phyloP scores from a whole-genome alignment of 1,284 basidiomycete genomes.

The Malassezia psittaci region DNA sequence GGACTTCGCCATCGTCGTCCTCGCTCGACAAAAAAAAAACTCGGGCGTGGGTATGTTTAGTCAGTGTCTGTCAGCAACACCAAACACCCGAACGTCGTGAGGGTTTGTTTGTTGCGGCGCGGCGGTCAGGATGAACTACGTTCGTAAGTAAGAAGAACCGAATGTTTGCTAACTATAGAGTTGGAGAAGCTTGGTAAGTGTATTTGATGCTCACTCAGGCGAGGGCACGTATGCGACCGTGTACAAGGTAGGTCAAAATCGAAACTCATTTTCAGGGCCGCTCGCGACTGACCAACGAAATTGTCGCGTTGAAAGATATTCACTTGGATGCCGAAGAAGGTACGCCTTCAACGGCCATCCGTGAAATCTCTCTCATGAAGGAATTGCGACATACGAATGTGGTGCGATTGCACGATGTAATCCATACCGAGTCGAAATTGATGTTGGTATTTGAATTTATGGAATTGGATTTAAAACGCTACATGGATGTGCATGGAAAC shows the following conservation, averaged over 20 bases:
- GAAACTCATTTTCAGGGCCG: slow-evolving; percentile 22
- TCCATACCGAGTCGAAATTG: slow-evolving; percentile 86
- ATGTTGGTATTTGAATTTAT: slow-evolving; percentile 98
- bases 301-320: slow-evolving; percentile 66
- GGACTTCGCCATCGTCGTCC: slow-evolving; percentile 26
- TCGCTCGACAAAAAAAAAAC: neutral
- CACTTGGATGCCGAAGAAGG: slow-evolving; percentile 91
- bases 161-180: slow-evolving; percentile 19
- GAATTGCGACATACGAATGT: slow-evolving; percentile 91
- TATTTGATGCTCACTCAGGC: slow-evolving; percentile 12
- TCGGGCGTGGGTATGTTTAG: neutral
- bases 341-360: slow-evolving; percentile 85
- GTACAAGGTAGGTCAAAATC: slow-evolving; percentile 26
- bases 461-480: slow-evolving; percentile 96
- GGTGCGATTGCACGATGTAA: slow-evolving; percentile 92
- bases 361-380: slow-evolving; percentile 92
- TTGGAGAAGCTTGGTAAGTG: slow-evolving; percentile 42
- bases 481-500: slow-evolving; percentile 97
- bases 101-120: neutral
- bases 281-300: slow-evolving; percentile 42
- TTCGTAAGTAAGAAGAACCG: slow-evolving; percentile 19
- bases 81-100: slow-evolving; percentile 3
- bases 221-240: slow-evolving; percentile 48
- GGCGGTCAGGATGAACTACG: slow-evolving; percentile 37
- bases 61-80: neutral